Base-by-base conservation (phyloP, 2,329 filamentous ascomycete species). In the Xylaria sp. region DNA sequence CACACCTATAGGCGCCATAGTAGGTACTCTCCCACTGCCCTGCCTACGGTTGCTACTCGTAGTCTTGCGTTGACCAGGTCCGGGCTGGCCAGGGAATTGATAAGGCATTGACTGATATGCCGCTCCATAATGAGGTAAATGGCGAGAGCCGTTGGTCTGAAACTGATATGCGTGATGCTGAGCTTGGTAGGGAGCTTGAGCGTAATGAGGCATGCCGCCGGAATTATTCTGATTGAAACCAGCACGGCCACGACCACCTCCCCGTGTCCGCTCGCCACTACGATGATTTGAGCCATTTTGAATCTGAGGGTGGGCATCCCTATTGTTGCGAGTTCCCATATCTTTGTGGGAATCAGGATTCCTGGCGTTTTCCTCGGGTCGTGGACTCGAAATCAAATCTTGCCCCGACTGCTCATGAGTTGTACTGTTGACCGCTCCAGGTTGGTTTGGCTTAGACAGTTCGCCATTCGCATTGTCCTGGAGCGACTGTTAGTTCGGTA, bases 1-100 rank as follows among this genome's bases (percentile, higher is more conserved):
- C 79, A 88, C 83, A 42, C 82, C 81, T 65, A 82, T 81, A 60
- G 85, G 80, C 7, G 83, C 82, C 50, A 87, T 72, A 17, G 70
- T 55, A 12, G 65, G 63, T 12, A 69, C 48, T 48, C 75, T 74
- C 32, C 70, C 69, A 53, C 69, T 72, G 34, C 70, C 70, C 17
- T 72, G 64, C 62, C 72, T 70, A 30, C 75, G 67, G 47, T 71
- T 73, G 53, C 73, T 69, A 57, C 53, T 72, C 5, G 74, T 72
- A 5, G 74, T 72, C 57, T 72, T 75, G 51, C 74, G 73, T 53
- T 72, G 70, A 34, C 64, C 67, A 50, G 71, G 68, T 30, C 70
- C 65, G n/a, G 74, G 39, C 47, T 73, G 73, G 61, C 67, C 70
- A 19, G 75, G 71, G 54, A 72, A 76, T 11, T 72, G 24, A 59